These are phyloP conservation scores for Leucogyrophana mollusca DNA, from an alignment of 768 basidiomycete species.

Conservation along the genomic window DNA sequence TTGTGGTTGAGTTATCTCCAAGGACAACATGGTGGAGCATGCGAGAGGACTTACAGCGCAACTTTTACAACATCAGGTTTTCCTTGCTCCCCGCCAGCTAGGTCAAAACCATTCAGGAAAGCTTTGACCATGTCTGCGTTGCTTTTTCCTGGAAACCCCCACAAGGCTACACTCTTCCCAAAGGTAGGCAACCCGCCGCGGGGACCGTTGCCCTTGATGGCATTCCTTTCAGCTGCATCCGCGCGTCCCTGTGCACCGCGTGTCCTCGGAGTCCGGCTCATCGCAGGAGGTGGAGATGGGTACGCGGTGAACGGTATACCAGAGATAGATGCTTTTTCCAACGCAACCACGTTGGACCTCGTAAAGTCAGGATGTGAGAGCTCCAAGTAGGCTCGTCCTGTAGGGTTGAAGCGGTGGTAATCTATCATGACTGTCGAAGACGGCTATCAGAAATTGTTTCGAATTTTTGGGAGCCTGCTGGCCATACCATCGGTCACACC, in stretches of 20 bases:
- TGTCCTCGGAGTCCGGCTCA: conserved; percentile 20
- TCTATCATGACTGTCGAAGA: conserved; percentile 50
- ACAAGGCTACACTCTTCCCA: conserved; percentile 56
- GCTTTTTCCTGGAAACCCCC: conserved; percentile 58
- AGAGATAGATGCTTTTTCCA: conserved; percentile 45
- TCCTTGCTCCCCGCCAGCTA: conserved; percentile 41
- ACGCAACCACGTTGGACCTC: conserved; percentile 36
- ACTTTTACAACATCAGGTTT: conserved; percentile 48
- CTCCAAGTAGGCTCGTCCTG: conserved; percentile 57
- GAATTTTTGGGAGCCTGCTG: not conserved
- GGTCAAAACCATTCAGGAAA: conserved; percentile 42
- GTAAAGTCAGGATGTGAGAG: conserved; percentile 48
- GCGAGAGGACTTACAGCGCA: conserved; percentile 46
- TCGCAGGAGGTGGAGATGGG: conserved; percentile 24
- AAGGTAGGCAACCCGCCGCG: conserved; percentile 48
- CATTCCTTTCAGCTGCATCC: conserved; percentile 35
- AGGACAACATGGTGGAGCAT: too few relatives aligned
- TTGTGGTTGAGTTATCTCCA: too few relatives aligned
- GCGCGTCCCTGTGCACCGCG: conserved; percentile 42
- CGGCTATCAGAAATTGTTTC: not conserved
- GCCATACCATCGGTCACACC: conserved; percentile 42
- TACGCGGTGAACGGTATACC: conserved; percentile 41
- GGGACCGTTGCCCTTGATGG: conserved; percentile 43
- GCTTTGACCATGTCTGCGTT: conserved; percentile 32
- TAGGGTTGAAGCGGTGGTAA: conserved; percentile 60